These are phyloP conservation scores for Boletus reticulatus DNA, from an alignment of 768 basidiomycete genomes.

Conservation along the genomic window DNA sequence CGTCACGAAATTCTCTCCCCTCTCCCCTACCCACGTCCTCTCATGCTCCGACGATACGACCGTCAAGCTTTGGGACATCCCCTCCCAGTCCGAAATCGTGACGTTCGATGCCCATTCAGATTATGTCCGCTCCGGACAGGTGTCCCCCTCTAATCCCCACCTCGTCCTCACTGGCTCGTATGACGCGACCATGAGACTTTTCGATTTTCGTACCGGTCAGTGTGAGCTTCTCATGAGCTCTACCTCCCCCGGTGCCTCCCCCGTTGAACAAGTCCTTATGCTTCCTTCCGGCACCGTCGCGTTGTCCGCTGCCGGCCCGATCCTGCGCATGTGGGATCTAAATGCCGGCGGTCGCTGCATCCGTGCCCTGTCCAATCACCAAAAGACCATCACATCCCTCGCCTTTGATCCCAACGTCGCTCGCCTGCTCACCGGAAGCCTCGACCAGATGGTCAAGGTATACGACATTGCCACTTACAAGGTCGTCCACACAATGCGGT, in stretches of 20 bases:
- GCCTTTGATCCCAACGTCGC: constrained; percentile 74
- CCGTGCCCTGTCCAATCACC: constrained; percentile 93
- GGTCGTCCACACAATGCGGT: constrained; percentile 98
- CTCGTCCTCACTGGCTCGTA: constrained; percentile 92
- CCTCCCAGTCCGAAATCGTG: constrained; percentile 74
- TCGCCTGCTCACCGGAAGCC: constrained; percentile 81
- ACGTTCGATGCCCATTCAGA: constrained; percentile 89
- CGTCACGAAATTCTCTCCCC: constrained; percentile 86
- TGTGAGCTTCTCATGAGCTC: constrained; percentile 82
- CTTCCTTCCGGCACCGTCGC: constrained; percentile 88
- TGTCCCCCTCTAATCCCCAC: constrained; percentile 79
- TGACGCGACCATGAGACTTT: constrained; percentile 86
- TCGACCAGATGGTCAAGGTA: constrained; percentile 99
- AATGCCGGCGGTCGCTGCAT: constrained; percentile 88
- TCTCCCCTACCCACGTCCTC: constrained; percentile 78
- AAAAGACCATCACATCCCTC: constrained; percentile 93
- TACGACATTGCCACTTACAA: constrained; percentile 94
- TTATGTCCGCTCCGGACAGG: constrained; percentile 92
- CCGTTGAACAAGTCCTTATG: constrained; percentile 91
- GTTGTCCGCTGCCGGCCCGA: constrained; percentile 86
- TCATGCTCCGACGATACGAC: constrained; percentile 98
- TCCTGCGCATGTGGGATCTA: constrained; percentile 93
- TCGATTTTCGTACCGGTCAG: constrained; percentile 79
- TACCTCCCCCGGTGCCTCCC: constrained; percentile 35
- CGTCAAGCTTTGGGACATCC: constrained; percentile 92